These are phyloP conservation scores for Aurantiochytrium sp. DNA, from an alignment of 108 stramenopile genomes.

Conservation along the genomic window DNA sequence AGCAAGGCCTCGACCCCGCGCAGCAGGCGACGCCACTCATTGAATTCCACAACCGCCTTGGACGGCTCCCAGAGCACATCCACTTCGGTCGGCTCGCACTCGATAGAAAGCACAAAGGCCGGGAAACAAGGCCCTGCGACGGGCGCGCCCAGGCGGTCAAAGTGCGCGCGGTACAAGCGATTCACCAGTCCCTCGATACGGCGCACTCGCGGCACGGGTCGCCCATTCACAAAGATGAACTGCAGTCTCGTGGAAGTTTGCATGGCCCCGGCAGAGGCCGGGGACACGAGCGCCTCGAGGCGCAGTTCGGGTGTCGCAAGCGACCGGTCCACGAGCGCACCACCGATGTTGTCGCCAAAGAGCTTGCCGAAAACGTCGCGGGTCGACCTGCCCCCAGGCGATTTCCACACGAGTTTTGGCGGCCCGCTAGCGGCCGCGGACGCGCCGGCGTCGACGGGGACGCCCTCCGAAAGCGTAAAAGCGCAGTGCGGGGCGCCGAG, in stretches of 20 bases:
- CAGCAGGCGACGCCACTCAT: background rate
- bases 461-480: background rate
- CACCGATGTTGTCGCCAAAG: background rate
- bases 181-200: background rate
- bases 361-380: background rate
- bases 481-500: background rate
- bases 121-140: background rate
- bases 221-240: constrained; percentile 5
- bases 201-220: background rate
- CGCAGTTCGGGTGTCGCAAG: background rate
- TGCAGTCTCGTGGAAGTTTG: background rate
- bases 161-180: background rate
- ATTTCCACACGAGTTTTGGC: background rate
- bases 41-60: background rate
- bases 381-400: background rate
- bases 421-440: too few species aligned
- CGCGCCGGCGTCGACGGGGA: too few species aligned
- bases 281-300: background rate
- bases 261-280: background rate
- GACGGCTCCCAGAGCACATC: background rate
- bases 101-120: background rate
- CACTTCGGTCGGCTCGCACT: background rate
- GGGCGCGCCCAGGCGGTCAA: background rate
- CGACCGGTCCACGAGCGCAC: background rate
- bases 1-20: background rate